Base-by-base conservation (phyloP, 345 rosid species). In the Bruguiera gymnorhiza region DNA sequence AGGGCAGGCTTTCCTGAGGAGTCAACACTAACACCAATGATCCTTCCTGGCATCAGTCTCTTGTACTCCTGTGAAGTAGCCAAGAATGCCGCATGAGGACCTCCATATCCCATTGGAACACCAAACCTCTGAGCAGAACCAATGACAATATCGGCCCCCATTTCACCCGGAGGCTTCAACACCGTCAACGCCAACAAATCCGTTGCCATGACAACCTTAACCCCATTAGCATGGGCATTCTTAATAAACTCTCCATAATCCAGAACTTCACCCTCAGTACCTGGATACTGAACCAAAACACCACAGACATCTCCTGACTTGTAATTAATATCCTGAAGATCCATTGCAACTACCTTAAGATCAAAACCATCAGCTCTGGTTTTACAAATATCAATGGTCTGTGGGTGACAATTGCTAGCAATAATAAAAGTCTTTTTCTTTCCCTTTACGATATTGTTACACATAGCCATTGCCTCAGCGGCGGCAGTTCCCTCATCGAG, bases 381-480 rank as follows among this genome's bases (percentile, higher is more conserved):
- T 80, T 86, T 83, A 69, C 99, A 95, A 65, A 90, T 83, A 75
- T 95, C 99, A 68, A 92, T 92, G 20, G 99, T 95, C 72, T 95
- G 97, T 8, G 96, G 96, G 70, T 95, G 99, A 64, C 97, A 92
- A 74, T 89, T 92, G 68, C 64, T 87, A 27, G 96, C 91, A 74
- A 95, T 90, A 53, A 92, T 52, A 73, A 90, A 95, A 27, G 97
- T 92, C 82, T 92, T 95, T 87, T 89, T 95, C 86, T 92, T 95
- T 63, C 94, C 91, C 82, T 90, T 95, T 11, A 56, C 83, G 24
- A 95, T 92, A 61, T 88, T 87, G 79, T 95, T 95, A 79, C 99
- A 95, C 99, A 90, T 92, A 1, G 99, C 92, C 99, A 92, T 92
- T 6, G 99, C 99, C 84, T 95, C 99, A 1, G 99, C 99, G 10